Base-by-base conservation (phyloP, 768 basidiomycete species). In the Suillus hirtellus region DNA sequence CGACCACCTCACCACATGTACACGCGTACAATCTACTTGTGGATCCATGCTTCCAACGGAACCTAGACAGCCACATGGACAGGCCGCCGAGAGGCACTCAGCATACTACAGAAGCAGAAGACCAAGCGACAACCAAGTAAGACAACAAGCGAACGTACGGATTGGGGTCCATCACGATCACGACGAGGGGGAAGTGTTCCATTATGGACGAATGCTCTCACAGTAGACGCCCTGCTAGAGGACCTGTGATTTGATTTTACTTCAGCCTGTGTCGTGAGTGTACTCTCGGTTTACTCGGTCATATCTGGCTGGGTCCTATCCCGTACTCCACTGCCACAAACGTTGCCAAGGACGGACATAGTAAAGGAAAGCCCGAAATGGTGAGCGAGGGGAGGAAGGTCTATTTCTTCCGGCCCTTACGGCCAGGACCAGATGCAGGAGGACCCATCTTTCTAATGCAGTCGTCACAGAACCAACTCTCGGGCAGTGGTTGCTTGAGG, bases 401-500 rank as follows among this genome's bases (percentile, higher is more conserved):
- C 63, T 78, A 77, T 66, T 80, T 80, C 70, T 80, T 80, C 66
- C 79, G 74, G 44, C 79, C 78, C 68, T 80, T 80, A 31, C 79
- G 79, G 60, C 68, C 65, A 55, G 72, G 64, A n/a, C 67, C 68
- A 7, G 67, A 63, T 19, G 74, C 58, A 52, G 73, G 73, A 59
- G 72, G 72, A 62, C 74, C 74, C 72, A 75, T 76, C 40, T 74
- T 77, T 58, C 72, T 73, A 10, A 79, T 74, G 66, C 86, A 88
- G n/a, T 83, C 81, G 9, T 82, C 76, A 67, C 86, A 88, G 64
- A 79, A 87, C 86, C 86, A 88, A 17, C 72, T 72, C 60, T 86
- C 85, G 8, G 86, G 85, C 60, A 85, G 75, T 34, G 83, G 83
- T 27, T 81, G 80, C 66, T 82, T 84, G 60, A 88, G 72, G 61